Evolutionary conservation across 2,329 filamentous ascomycete genomes (phyloP).

Genomic region (Epichloe elymi): DNA sequence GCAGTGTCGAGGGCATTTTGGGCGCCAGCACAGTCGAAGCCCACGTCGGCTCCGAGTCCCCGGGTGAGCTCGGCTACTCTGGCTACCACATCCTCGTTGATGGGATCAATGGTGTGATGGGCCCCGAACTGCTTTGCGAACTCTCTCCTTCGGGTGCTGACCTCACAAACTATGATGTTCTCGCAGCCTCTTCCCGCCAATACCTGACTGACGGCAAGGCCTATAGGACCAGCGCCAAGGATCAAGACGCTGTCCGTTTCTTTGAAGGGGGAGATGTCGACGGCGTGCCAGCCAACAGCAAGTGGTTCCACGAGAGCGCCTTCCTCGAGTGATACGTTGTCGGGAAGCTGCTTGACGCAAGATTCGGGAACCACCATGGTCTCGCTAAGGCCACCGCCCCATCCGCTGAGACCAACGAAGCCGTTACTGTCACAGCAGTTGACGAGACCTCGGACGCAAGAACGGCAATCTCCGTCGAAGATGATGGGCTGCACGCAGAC

Average conservation of each 20-base stretch:
- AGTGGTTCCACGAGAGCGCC: conserved; percentile 40
- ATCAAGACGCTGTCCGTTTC: conserved; percentile 31
- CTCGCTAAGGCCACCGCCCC: conserved; percentile 43
- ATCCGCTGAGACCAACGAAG: conserved; percentile 21
- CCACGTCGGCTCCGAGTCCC: conserved; percentile 39
- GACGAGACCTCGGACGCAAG: conserved; percentile 37
- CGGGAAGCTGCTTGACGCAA: conserved; percentile 36
- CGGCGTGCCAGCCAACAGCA: conserved; percentile 31
- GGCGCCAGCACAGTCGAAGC: conserved; percentile 50
- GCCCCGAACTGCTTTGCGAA: conserved; percentile 32
- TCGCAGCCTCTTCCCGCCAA: conserved; percentile 33
- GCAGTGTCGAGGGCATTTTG: conserved; percentile 32
- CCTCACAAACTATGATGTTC: conserved; percentile 33
- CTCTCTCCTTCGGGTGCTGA: conserved; percentile 25
- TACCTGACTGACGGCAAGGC: conserved; percentile 32
- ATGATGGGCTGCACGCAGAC: conserved; percentile 49
- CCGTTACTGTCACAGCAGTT: conserved; percentile 42
- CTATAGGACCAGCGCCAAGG: conserved; percentile 37
- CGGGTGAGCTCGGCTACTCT: conserved; percentile 32
- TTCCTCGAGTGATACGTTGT: conserved; percentile 34
- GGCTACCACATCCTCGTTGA: conserved; percentile 32
- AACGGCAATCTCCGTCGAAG: conserved; percentile 40
- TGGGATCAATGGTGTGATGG: conserved; percentile 28
- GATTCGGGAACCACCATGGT: conserved; percentile 36
- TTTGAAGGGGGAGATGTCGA: conserved; percentile 28